phyloP scores from a whole-genome alignment of 2,329 filamentous ascomycete genomes.

The Diplodia scrobiculata region DNA sequence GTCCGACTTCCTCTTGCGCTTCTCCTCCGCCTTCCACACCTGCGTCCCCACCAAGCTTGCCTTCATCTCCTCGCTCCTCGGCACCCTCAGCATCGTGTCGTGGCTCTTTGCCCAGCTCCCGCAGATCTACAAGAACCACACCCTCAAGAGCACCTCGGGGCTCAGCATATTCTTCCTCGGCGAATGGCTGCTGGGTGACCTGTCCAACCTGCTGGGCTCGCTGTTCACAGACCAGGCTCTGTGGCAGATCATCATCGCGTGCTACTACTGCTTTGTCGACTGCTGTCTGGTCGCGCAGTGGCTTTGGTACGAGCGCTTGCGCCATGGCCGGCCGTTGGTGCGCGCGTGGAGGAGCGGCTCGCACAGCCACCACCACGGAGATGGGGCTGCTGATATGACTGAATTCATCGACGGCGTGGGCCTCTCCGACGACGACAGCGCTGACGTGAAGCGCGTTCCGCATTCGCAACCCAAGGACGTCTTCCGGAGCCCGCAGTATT shows the following conservation, averaged over 20 bases:
- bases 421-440: conserved; percentile 15
- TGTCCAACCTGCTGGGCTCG: conserved; percentile 64
- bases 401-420: conserved; percentile 37
- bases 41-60: conserved; percentile 67
- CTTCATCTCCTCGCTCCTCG: conserved; percentile 62
- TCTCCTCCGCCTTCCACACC: conserved; percentile 63
- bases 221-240: conserved; percentile 64
- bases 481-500: conserved; percentile 40
- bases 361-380: conserved; percentile 32
- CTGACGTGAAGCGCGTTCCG: conserved; percentile 29
- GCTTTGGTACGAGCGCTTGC: conserved; percentile 65
- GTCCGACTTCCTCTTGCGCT: conserved; percentile 57
- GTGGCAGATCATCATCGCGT: conserved; percentile 67
- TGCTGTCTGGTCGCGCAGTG: conserved; percentile 64
- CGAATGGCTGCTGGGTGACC: conserved; percentile 67
- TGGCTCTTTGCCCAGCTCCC: conserved; percentile 71
- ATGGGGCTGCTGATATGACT: conserved; percentile 37
- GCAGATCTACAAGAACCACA: conserved; percentile 70
- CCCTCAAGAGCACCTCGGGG: conserved; percentile 64
- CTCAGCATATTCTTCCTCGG: conserved; percentile 66
- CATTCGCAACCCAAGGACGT: conserved; percentile 40
- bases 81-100: conserved; percentile 63
- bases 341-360: conserved; percentile 23
- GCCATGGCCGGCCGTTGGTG: conserved; percentile 50
- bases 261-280: conserved; percentile 68